Evolutionary conservation across 2,329 filamentous ascomycete genomes (phyloP), one percentile per base, ranked within the genome.

Genomic region (Fusarium sp.): DNA sequence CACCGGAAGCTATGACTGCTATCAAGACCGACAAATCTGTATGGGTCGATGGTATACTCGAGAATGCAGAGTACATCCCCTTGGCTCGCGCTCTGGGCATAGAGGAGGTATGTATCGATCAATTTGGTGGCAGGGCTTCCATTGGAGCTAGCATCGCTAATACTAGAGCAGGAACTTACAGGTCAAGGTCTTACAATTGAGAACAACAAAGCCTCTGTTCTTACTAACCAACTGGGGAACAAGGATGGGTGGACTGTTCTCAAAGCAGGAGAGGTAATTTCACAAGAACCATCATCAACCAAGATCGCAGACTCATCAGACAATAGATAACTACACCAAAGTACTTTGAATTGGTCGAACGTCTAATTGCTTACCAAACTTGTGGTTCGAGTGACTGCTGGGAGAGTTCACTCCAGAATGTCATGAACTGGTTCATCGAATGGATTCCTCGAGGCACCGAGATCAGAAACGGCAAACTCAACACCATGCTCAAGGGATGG

Each of bases 161-260:
- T 9, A 3, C 1, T 13, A 1, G 8, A 13, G 8, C 18, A 70
- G 67, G 32, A 62, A 20, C 46, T 70, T 2, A 30, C 22, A 11
- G 38, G 45, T 12, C 49, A 47, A 22, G 62, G 62, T 5, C 55
- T 67, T 18, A 20, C n/a, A 12, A 32, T 55, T 4, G 49, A 58
- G 7, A 58, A 30, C 38, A 69, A 69, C 32, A 70, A 55, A 12
- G 29, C 25, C 6, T 34, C 38, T 13, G 53, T 64, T 44, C 20
- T 70, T 4, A 12, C 56, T 3, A 59, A 48, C 12, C 57, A 67
- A 20, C 66, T 70, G 8, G 45, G 43, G 12, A 63, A 67, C 16
- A 70, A 67, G 5, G 62, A 70, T n/a, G 67, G 67, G 8, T 70
- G 67, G 67, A 32, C 38, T 3, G 53, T 67, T 4, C 53, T 67